Conservation (phyloP, 2,329 filamentous ascomycete genomes). For the Colletotrichum simmondsii region DNA sequence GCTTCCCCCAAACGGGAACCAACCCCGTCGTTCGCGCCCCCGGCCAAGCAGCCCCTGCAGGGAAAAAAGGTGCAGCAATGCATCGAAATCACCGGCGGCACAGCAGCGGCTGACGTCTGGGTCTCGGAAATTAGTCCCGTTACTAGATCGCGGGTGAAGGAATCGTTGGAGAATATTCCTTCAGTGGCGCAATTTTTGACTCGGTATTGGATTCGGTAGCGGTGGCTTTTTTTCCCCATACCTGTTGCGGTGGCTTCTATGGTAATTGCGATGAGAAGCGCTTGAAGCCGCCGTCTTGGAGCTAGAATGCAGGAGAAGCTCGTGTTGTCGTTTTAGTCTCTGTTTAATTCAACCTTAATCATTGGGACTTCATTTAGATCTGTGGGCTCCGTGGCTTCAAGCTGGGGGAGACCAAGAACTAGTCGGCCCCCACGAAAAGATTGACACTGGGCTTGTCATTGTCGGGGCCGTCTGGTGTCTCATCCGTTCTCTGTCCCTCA, state of each 20-base stretch:
- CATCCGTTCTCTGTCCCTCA: neutral
- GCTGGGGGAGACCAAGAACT: neutral
- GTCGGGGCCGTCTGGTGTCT: constrained; percentile 11
- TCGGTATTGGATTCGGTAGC: neutral
- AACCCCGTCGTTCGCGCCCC: constrained; percentile 7
- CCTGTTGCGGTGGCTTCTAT: neutral
- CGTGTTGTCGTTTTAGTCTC: constrained; percentile 5
- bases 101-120: constrained; percentile 8
- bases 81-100: constrained; percentile 21
- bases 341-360: neutral
- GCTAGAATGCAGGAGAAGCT: neutral
- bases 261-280: neutral
- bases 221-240: neutral
- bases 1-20: constrained; percentile 20
- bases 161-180: constrained; percentile 11
- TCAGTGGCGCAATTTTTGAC: neutral
- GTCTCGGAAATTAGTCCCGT: constrained; percentile 21
- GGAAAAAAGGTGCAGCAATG: neutral
- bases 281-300: neutral
- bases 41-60: constrained; percentile 30
- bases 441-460: neutral
- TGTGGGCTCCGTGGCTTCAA: neutral
- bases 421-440: neutral
- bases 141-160: neutral
- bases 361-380: neutral